phyloP scores from a whole-genome alignment of 2,329 filamentous ascomycete species.

The Tolypocladium nubicola region DNA sequence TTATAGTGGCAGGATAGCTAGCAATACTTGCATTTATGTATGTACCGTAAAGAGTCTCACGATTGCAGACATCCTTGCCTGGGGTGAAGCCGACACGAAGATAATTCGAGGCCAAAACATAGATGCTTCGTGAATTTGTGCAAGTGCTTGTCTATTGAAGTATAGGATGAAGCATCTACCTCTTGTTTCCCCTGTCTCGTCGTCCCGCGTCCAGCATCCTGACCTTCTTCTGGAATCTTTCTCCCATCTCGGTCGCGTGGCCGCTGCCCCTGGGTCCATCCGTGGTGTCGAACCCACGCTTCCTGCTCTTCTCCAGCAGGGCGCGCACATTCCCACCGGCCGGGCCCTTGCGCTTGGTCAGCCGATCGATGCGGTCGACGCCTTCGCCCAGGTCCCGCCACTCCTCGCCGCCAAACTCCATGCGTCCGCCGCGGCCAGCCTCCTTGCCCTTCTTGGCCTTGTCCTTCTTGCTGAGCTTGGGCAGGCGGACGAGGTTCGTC shows the following conservation, averaged over 20 bases:
- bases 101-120: too few relatives aligned
- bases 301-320: conserved; percentile 74
- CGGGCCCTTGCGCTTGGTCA: conserved; percentile 61
- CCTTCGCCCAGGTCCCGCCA: conserved; percentile 80
- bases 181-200: conserved; percentile 30
- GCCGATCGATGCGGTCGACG: conserved; percentile 71
- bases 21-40: neutral
- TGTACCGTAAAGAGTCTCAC: neutral
- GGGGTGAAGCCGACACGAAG: neutral
- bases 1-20: neutral
- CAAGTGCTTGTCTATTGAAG: neutral
- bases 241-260: conserved; percentile 52
- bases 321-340: conserved; percentile 45
- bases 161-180: conserved; percentile 12
- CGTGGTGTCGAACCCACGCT: conserved; percentile 56
- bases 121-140: neutral
- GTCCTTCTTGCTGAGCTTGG: conserved; percentile 82
- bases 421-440: conserved; percentile 37
- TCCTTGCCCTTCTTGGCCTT: conserved; percentile 50
- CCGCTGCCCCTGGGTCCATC: conserved; percentile 62
- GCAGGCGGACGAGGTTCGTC: conserved; percentile 78
- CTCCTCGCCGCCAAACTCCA: conserved; percentile 83
- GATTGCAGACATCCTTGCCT: neutral
- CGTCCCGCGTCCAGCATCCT: conserved; percentile 42
- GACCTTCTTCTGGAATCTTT: conserved; percentile 61